These are phyloP conservation scores for Spathaspora passalidarum DNA, from an alignment of 805 yeast genomes.

Conservation along the genomic window DNA sequence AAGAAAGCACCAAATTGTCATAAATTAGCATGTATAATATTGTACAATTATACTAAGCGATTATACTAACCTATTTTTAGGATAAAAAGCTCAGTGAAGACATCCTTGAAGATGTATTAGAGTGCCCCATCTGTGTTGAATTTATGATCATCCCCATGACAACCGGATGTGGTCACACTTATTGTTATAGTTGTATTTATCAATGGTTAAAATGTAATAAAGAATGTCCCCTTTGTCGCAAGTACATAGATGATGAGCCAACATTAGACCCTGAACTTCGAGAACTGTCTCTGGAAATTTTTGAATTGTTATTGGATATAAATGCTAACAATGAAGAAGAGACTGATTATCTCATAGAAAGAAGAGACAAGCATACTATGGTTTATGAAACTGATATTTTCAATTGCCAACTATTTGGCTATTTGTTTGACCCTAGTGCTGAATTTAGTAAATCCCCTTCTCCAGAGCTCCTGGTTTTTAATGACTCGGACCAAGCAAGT, in stretches of 20 bases:
- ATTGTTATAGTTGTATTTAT: conserved; percentile 62
- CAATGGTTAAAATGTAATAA: conserved; percentile 60
- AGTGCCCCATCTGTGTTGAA: conserved; percentile 69
- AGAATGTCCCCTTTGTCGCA: conserved; percentile 68
- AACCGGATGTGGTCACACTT: conserved; percentile 69
- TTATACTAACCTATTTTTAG: neutral
- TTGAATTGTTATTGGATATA: conserved; percentile 37
- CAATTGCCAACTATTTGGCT: conserved; percentile 43
- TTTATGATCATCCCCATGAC: conserved; percentile 63
- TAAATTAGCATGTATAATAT: too few relatives aligned
- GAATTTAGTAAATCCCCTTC: neutral
- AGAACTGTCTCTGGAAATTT: conserved; percentile 35
- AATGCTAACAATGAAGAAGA: conserved; percentile 22
- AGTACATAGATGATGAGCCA: conserved; percentile 47
- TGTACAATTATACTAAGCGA: too few relatives aligned
- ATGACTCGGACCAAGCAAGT: neutral
- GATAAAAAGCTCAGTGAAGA: neutral
- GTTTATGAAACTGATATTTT: conserved; percentile 40
- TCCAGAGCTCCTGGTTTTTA: neutral
- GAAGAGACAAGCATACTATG: conserved; percentile 22
- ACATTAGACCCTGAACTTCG: conserved; percentile 50
- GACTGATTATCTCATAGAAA: conserved; percentile 18
- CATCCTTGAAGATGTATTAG: conserved; percentile 21
- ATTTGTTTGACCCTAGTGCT: conserved; percentile 40
- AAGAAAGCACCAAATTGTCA: too few relatives aligned